Evolutionary conservation across 768 basidiomycete genomes (phyloP).

Genomic region (Russula brevipes): DNA sequence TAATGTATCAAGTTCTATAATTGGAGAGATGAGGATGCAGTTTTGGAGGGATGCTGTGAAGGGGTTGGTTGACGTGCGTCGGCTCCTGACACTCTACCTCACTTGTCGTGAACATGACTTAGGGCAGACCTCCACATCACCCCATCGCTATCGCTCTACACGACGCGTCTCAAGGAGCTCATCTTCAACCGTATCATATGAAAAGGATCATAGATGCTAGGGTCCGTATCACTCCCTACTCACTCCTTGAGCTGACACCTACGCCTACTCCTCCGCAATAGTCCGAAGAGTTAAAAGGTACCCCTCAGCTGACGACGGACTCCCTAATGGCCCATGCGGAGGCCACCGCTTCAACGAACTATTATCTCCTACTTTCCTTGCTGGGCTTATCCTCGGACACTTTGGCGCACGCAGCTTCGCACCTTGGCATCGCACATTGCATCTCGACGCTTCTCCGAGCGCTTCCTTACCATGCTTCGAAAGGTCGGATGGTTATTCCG

Average conservation of each 20-base stretch:
- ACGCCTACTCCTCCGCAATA: conserved; percentile 27
- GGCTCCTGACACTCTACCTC: conserved; percentile 7
- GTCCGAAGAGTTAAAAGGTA: conserved; percentile 62
- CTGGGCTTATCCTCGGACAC: conserved; percentile 47
- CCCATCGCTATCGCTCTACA: conserved; percentile 73
- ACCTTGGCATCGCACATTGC: conserved; percentile 71
- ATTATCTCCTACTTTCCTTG: conserved; percentile 71
- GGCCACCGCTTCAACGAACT: conserved; percentile 70
- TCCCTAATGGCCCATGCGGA: conserved; percentile 70
- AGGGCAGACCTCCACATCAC: conserved; percentile 75
- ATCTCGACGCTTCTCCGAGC: conserved; percentile 67
- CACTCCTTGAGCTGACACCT: not conserved
- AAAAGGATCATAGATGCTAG: conserved; percentile 81
- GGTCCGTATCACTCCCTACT: conserved; percentile 40
- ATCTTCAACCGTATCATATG: conserved; percentile 68
- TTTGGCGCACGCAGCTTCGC: conserved; percentile 73
- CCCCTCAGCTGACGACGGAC: conserved; percentile 61
- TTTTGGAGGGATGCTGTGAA: conserved; percentile 84
- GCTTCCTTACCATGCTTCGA: conserved; percentile 69
- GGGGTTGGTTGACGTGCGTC: conserved; percentile 55
- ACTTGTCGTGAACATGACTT: conserved; percentile 27
- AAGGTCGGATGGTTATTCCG: conserved; percentile 69
- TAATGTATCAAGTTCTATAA: conserved; percentile 60
- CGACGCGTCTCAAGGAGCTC: conserved; percentile 45
- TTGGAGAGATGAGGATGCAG: conserved; percentile 82